Evolutionary conservation across 495 filamentous ascomycete species (phyloP), one percentile per base, ranked within the genome.

Genomic region (Aspergillus nidulans): DNA sequence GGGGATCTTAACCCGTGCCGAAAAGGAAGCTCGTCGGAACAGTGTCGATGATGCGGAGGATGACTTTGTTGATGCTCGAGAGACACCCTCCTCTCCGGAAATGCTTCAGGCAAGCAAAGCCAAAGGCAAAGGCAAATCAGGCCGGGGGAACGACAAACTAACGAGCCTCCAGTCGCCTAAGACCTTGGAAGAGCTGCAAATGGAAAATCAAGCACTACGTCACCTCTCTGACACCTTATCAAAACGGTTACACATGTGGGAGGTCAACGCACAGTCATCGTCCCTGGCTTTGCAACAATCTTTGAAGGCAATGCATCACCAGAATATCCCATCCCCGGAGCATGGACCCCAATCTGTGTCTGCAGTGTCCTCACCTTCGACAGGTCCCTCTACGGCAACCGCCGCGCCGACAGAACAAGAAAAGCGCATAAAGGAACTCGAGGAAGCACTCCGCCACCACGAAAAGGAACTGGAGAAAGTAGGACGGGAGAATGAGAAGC

Each of bases 21-120:
- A 87, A 49, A 87, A 85, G 49, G 86, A 85, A 73, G 72, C 79
- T 59, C 70, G 74, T 41, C 52, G 70, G 36, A 69, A 67, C 49
- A 73, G 68, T 41, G 56, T 79, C 3, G 81, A 85, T 4, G 76
- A 83, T 6, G 81, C 80, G n/a, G 86, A 89, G 26, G 84, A 90
- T 19, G 87, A 90, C 53, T 96, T 96, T 65, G 78, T 95, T 15
- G 91, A 96, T 67, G 91, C 91, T 2, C 77, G 81, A n/a, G 90
- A 96, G 67, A 85, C 83, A 0, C 83, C 79, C 5, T 61, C 75
- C 1, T 77, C 76, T 1, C 80, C 80, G 1, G 74, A 77, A 53
- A 58, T 79, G 55, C 72, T 69, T 23, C 75, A 69, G 39, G 72
- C 59, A 50, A 26, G 63, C 20, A 55, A 55, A 4, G 61, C 53